Evolutionary conservation across 352 stramenopile genomes (phyloP).

Genomic region (Aphanomyces invadans): DNA sequence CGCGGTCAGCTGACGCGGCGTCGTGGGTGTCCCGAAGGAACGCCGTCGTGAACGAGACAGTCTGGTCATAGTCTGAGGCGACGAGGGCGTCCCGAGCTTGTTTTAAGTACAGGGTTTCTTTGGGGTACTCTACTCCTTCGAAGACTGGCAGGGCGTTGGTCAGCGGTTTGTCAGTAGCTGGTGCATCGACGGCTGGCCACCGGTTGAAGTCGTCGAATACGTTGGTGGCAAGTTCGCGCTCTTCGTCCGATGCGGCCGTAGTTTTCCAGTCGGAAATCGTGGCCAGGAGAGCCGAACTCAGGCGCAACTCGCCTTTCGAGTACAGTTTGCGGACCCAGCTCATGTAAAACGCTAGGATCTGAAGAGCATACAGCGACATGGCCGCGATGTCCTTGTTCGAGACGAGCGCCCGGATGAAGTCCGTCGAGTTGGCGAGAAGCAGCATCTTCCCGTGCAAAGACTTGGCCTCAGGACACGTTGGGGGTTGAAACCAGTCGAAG

Average conservation of each 20-base stretch:
- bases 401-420: constrained; percentile 29
- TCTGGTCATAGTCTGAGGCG: background rate
- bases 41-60: background rate
- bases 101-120: background rate
- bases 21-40: background rate
- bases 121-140: background rate
- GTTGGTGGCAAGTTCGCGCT: constrained; percentile 29
- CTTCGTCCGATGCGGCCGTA: constrained; percentile 26
- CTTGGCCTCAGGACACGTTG: constrained; percentile 28
- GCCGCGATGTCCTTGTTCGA: constrained; percentile 30
- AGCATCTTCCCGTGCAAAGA: constrained; percentile 36
- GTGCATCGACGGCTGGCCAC: constrained; percentile 34
- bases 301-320: constrained; percentile 32
- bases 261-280: constrained; percentile 29
- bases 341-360: constrained; percentile 39
- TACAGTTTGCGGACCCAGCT: constrained; percentile 44
- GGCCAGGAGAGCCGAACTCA: constrained; percentile 32
- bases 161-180: background rate
- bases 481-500: constrained; percentile 39
- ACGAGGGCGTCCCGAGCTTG: constrained; percentile 7
- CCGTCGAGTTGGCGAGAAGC: constrained; percentile 19
- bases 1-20: background rate
- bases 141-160: background rate
- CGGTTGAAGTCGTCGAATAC: constrained; percentile 40
- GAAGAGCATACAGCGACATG: constrained; percentile 32